Base-by-base conservation (phyloP, 495 filamentous ascomycete species). In the Sordaria brevicollis region DNA sequence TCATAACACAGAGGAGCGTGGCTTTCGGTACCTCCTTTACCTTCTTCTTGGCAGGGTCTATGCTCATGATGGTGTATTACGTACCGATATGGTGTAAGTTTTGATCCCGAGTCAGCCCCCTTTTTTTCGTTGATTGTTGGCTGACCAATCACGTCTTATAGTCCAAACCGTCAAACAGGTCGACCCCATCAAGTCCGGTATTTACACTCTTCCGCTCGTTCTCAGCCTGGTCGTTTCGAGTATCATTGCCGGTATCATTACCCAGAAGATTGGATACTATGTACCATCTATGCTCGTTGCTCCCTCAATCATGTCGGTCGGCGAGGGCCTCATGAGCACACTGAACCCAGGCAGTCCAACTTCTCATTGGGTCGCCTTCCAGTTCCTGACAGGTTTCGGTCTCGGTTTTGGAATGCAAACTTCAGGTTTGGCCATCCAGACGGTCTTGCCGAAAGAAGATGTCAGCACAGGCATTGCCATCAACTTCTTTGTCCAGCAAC, bases 1-100 rank as follows among this genome's bases (percentile, higher is more conserved):
- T 97, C 68, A 81, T 96, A 71, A 88, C 83, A 17, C 89, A 95
- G 73, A 87, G 93, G 7, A 91, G 85, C 68, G 87, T 97, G n/a
- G 83, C 87, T 37, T 84, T 83, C 25, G 86, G 86, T 2, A 79
- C 84, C 0, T 79, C 86, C 67, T 93, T 89, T 76, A 81, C 86
- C 65, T 82, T 89, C 71, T 82, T 84, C 68, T 67, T 90, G 29
- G 85, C 89, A 5, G 89, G 85, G 3, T 80, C 87, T 0, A 93
- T 93, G 84, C 86, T 95, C 74, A 80, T 93, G 69, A 75, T 89
- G 38, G 81, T 89, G 19, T 92, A 89, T 75, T 90, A 86, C 70
- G 76, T 92, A 3, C 90, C 90, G 0, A 82, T 93, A 38, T 93
- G 89, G 90, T 93, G 96, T 87, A 92, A 74, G 84, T 84, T 13